phyloP scores from a whole-genome alignment of 1,284 basidiomycete species.

The Ganoderma leucocontextum region DNA sequence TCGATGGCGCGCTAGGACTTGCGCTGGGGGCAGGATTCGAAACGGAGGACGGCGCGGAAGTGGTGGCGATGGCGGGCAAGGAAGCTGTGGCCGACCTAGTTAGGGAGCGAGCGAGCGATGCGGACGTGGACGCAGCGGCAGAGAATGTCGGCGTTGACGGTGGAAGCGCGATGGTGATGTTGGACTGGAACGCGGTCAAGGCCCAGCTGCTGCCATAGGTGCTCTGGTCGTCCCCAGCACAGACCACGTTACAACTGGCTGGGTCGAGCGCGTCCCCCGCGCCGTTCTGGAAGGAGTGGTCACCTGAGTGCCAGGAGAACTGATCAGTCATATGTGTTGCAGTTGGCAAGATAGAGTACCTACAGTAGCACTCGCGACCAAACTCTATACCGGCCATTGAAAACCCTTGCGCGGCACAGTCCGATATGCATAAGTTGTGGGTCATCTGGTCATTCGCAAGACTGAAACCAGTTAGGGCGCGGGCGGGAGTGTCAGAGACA shows the following conservation, averaged over 20 bases:
- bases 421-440: conserved; percentile 24
- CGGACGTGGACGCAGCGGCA: neutral
- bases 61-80: too few relatives aligned
- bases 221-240: conserved; percentile 26
- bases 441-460: conserved; percentile 30
- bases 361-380: conserved; percentile 39
- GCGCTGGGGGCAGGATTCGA: neutral
- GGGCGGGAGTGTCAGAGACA: conserved; percentile 28
- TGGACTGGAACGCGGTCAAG: conserved; percentile 29
- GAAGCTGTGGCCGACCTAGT: too few relatives aligned
- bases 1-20: neutral
- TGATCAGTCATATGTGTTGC: too few relatives aligned
- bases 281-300: conserved; percentile 31
- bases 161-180: conserved; percentile 2
- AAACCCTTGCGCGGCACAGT: conserved; percentile 34
- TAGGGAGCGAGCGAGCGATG: neutral
- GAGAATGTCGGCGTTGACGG: conserved; percentile 12
- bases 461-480: conserved; percentile 29
- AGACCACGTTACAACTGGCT: conserved; percentile 32
- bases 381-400: conserved; percentile 38
- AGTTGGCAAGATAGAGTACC: conserved; percentile 1
- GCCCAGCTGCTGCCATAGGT: conserved; percentile 37
- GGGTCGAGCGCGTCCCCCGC: conserved; percentile 24
- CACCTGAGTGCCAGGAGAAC: conserved; percentile 20
- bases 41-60: neutral